Conservation (phyloP, 83 land plant genomes). For the Thuja plicata region DNA sequence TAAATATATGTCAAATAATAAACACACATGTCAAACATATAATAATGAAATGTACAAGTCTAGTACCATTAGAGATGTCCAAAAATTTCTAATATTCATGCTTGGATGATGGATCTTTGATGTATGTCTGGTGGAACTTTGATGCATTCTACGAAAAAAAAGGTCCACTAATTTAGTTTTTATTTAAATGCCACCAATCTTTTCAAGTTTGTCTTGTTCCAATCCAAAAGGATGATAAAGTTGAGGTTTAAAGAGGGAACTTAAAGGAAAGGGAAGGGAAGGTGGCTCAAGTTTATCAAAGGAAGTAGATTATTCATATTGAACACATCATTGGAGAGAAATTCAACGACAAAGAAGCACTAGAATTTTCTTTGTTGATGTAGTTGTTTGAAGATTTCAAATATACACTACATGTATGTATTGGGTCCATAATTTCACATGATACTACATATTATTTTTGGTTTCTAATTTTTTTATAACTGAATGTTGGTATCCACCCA, state of each 20-base stretch:
- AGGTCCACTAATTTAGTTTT: no score
- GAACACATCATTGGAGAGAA: constrained; percentile 81
- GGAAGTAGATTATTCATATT: constrained; percentile 77
- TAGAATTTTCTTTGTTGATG: background rate
- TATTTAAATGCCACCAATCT: background rate
- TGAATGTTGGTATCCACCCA: constrained; percentile 68
- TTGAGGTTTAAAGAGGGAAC: constrained; percentile 72
- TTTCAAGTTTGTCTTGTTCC: constrained; percentile 66
- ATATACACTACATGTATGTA: background rate
- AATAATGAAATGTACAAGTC: no score
- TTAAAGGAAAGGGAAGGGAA: constrained; percentile 80
- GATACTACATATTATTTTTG: background rate
- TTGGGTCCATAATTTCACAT: background rate
- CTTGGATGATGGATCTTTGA: no score
- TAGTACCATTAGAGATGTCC: no score
- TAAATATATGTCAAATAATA: no score
- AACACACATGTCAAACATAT: no score
- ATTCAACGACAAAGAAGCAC: constrained; percentile 49
- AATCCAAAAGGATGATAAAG: constrained; percentile 70
- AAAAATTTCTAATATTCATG: no score
- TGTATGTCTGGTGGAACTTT: no score
- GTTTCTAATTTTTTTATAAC: no score
- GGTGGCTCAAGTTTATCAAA: constrained; percentile 70
- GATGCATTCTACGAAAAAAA: no score
- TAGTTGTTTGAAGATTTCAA: background rate